phyloP scores from a whole-genome alignment of 139 green algal species.

The Pycnococcus provasolii region DNA sequence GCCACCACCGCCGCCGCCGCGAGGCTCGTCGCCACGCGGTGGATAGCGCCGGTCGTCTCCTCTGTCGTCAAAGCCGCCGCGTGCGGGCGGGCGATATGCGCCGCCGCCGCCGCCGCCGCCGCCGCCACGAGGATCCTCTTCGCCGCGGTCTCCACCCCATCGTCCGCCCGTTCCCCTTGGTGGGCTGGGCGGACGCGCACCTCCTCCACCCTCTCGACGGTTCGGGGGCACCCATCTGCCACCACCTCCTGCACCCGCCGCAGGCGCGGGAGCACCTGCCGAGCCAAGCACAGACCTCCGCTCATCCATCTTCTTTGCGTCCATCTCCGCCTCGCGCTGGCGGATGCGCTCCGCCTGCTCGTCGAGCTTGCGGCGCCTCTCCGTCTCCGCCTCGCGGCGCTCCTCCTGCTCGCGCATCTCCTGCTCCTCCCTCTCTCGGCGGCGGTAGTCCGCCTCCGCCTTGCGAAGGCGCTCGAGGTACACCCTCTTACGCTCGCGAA shows the following conservation, averaged over 20 bases:
- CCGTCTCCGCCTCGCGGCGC: slow-evolving; percentile 1
- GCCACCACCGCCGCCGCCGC: background rate
- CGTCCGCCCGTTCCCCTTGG: background rate
- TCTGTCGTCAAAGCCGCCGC: background rate
- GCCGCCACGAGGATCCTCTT: background rate
- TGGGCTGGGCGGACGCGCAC: background rate
- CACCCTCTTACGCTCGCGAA: slow-evolving; percentile 54
- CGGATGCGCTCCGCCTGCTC: slow-evolving; percentile 8
- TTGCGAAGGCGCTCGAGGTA: slow-evolving; percentile 58
- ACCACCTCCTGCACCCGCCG: too few relatives aligned
- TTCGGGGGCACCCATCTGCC: too few relatives aligned
- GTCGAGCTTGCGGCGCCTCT: background rate
- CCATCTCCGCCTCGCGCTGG: slow-evolving; percentile 2
- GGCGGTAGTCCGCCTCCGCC: slow-evolving; percentile 42
- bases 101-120: background rate
- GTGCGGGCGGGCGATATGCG: background rate
- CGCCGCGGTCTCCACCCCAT: background rate
- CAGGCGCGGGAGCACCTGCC: too few relatives aligned
- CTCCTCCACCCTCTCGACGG: too few relatives aligned
- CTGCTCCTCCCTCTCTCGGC: slow-evolving; percentile 23
- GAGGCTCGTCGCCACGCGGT: background rate
- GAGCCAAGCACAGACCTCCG: background rate
- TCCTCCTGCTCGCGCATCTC: slow-evolving; percentile 32
- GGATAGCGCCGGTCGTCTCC: background rate
- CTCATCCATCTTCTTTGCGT: background rate